Evolutionary conservation across 352 stramenopile genomes (phyloP), one percentile per base, ranked within the genome.

Genomic region (Pythium rishiriense): DNA sequence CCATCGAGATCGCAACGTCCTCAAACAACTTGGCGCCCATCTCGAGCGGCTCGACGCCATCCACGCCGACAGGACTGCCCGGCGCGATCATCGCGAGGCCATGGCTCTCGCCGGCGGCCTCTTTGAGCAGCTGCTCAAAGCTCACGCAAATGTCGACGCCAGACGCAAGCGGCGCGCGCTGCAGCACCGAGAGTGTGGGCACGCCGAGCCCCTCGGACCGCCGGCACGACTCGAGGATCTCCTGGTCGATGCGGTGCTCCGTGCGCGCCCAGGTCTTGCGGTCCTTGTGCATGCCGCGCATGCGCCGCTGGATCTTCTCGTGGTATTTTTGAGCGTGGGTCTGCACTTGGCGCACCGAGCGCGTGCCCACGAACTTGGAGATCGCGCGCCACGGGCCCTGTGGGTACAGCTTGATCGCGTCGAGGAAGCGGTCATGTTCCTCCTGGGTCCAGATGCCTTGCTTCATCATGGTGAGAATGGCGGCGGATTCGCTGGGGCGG

Each of bases 391-490:
- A 70, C 11, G 63, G 63, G 11, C 63, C 63, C 12, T 62, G 52
- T 12, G 68, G 68, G 50, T 68, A 74, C 22, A 66, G 50, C 42
- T 71, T 58, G 35, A 74, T 71, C 6, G 62, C 68, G 11, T 63
- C 49, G 24, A 74, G 47, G 56, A 74, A 74, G 48, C 68, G 68
- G 29, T 70, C 63, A 35, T 74, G 68, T 33, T 74, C 68, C 1
- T 74, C 68, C 39, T 67, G 45, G 24, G 62, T 64, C 68, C 68
- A 74, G 26, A 69, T 55, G 28, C 62, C 62, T 46, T 56, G 47
- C 29, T 62, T 62, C 33, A 49, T 68, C 37, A 58, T 65, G n/a
- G 17, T 58, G 25, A 29, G 6, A 33, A 58, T 6, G 15, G 45
- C 33, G 29, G 28, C 7, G 10, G 11, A 33, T 29, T 35, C 12